phyloP scores from a whole-genome alignment of 1,139 yeast genomes.

The Pichia sp. region DNA sequence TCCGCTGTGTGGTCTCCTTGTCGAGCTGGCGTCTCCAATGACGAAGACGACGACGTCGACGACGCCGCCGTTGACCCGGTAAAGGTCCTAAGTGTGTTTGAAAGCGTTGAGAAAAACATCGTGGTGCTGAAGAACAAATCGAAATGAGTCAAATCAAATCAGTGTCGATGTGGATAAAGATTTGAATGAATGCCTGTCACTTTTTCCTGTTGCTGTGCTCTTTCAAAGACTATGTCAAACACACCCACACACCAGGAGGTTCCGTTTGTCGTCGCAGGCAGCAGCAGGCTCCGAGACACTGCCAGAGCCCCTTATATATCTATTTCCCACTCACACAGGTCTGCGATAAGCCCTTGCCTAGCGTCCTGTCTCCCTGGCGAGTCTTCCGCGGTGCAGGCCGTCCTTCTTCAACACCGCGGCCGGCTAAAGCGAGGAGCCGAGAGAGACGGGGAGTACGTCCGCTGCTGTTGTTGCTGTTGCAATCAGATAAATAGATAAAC shows the following conservation, averaged over 20 bases:
- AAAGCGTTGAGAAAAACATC: neutral
- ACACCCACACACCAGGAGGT: neutral
- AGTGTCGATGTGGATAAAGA: neutral
- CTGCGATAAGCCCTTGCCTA: neutral
- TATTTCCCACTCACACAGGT: neutral
- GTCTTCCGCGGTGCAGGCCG: conserved; percentile 4
- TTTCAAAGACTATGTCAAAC: neutral
- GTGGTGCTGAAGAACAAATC: neutral
- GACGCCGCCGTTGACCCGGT: neutral
- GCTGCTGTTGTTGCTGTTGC: neutral
- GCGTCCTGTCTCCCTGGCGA: neutral
- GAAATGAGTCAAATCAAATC: neutral
- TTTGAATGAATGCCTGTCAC: neutral
- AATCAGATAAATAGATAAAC: too few species aligned
- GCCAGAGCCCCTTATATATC: neutral
- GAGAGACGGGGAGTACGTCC: neutral
- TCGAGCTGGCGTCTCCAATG: neutral
- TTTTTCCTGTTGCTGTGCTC: neutral
- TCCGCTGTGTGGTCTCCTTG: neutral
- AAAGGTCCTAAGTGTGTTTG: neutral
- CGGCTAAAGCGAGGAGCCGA: neutral
- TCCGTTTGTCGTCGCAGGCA: neutral
- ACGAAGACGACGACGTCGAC: neutral
- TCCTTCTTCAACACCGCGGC: neutral
- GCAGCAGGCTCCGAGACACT: neutral